A percentile compares a stretch with the other conserved stretches of the same genome.
These are phyloP conservation scores for Wickerhamomyces bovis DNA, from an alignment of 805 yeast genomes.

Conservation along the genomic window DNA sequence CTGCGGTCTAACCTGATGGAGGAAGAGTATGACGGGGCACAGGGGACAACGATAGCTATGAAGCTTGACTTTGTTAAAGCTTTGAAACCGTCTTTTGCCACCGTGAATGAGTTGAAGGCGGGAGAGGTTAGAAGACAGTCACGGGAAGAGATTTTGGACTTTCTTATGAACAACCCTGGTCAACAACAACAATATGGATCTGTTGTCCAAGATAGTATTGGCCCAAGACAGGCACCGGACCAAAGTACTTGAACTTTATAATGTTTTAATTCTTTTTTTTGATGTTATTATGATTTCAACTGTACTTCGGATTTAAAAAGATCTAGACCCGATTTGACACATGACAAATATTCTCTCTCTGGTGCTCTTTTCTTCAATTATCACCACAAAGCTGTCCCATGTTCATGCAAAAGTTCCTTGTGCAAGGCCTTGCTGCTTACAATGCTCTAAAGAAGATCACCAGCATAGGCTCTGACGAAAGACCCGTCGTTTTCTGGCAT, in stretches of 20 bases:
- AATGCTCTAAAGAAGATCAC: slow-evolving; percentile 16
- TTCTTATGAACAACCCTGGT: neutral
- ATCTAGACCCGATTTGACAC: no score
- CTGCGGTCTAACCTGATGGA: slow-evolving; percentile 2
- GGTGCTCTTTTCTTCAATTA: no score
- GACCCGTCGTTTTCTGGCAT: slow-evolving; percentile 74
- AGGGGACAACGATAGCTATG: slow-evolving; percentile 15
- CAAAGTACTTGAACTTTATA: neutral
- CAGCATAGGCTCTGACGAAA: slow-evolving; percentile 6
- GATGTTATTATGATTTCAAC: no score
- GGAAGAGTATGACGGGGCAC: slow-evolving; percentile 19
- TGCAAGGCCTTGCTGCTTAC: slow-evolving; percentile 14
- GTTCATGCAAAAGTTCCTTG: slow-evolving; percentile 14
- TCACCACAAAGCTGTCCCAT: slow-evolving; percentile 3
- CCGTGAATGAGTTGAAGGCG: slow-evolving; percentile 8
- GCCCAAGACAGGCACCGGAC: neutral
- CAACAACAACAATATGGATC: neutral
- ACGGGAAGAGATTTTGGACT: neutral
- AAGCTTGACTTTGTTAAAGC: slow-evolving; percentile 10
- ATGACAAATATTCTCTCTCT: no score
- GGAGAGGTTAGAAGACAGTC: neutral
- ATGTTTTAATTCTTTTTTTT: no score
- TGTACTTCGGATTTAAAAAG: no score
- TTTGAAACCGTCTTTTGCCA: slow-evolving; percentile 10
- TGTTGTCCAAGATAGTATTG: neutral